Percentiles rank a stretch among this genome's conserved stretches.
These are phyloP conservation scores for Leucosporidium yakuticum DNA, from an alignment of 768 basidiomycete species.

Conservation along the genomic window DNA sequence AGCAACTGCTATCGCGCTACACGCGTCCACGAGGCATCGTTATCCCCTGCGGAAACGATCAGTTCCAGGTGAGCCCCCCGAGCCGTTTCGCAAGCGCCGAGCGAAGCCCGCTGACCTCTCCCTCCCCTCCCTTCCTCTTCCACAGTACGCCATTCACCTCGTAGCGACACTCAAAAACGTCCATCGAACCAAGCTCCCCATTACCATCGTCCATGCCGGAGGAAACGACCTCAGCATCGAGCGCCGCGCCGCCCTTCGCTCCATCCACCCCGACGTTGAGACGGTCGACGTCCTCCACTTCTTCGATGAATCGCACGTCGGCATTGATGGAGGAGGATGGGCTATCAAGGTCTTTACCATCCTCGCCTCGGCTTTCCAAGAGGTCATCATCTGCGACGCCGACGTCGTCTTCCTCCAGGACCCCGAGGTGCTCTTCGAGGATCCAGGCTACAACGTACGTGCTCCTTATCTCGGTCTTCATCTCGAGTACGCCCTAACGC, in stretches of 20 bases:
- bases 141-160: slow-evolving; percentile 24
- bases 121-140: too few relatives aligned
- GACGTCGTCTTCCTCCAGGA: slow-evolving; percentile 16
- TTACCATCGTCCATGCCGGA: slow-evolving; percentile 33
- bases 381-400: not conserved
- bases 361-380: slow-evolving; percentile 24
- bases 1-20: not conserved
- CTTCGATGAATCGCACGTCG: slow-evolving; percentile 31
- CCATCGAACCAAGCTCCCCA: slow-evolving; percentile 29
- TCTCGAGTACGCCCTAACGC: too few relatives aligned
- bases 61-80: slow-evolving; percentile 25
- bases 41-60: slow-evolving; percentile 29
- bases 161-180: slow-evolving; percentile 33
- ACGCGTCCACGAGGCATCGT: slow-evolving; percentile 17
- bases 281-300: slow-evolving; percentile 27
- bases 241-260: slow-evolving; percentile 25
- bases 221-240: slow-evolving; percentile 23
- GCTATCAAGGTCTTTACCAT: slow-evolving; percentile 34
- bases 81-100: too few relatives aligned
- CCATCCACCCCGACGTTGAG: slow-evolving; percentile 22
- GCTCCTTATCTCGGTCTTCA: too few relatives aligned
- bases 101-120: not conserved
- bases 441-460: slow-evolving; percentile 31
- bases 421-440: slow-evolving; percentile 21
- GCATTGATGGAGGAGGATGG: slow-evolving; percentile 33